phyloP scores from a whole-genome alignment of 129 eudicot genomes.

The Chrysanthemum lavandulifolium region DNA sequence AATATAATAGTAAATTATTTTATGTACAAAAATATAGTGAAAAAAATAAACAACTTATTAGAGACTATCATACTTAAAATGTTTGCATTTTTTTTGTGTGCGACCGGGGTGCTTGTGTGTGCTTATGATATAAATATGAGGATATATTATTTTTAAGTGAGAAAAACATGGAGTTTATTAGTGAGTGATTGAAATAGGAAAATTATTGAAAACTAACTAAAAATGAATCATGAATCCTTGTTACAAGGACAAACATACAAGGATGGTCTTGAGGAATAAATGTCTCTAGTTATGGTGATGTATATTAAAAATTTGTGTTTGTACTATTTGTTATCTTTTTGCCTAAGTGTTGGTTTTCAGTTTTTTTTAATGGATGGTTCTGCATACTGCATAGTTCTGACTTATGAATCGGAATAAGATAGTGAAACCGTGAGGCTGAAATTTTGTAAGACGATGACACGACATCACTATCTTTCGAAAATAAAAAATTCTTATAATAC shows the following conservation, averaged over 20 bases:
- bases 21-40: not conserved
- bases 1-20: not conserved
- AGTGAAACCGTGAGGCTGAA: not conserved
- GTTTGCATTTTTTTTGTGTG: no score
- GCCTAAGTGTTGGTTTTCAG: not conserved
- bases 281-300: conserved; percentile 29
- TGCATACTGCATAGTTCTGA: not conserved
- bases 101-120: no score
- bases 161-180: no score
- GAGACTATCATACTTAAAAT: not conserved
- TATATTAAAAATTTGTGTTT: not conserved
- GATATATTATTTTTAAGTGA: no score
- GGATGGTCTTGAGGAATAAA: conserved; percentile 48
- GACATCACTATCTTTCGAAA: not conserved
- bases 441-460: not conserved
- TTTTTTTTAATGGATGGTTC: conserved; percentile 14
- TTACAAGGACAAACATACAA: conserved; percentile 56
- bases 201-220: no score
- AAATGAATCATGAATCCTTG: conserved; percentile 36
- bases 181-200: no score
- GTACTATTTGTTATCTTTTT: conserved; percentile 6
- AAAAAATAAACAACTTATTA: no score
- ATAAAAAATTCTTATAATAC: not conserved
- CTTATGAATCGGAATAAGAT: not conserved
- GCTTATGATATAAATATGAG: no score